Evolutionary conservation across 164 flowering plant species (phyloP), one percentile per base, ranked within the genome.

Genomic region (Santalum album): DNA sequence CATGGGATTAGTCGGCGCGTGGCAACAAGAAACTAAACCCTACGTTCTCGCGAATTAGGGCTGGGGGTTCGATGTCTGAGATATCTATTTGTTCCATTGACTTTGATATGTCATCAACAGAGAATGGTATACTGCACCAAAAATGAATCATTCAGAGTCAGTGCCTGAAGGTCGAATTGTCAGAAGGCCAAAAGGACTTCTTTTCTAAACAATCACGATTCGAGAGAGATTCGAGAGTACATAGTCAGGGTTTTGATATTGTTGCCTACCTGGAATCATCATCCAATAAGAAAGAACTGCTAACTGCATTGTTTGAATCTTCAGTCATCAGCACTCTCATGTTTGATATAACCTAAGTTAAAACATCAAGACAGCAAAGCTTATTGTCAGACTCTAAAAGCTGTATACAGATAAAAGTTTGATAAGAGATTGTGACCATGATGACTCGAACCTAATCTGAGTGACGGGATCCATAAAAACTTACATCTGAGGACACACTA

Each of bases 121-220:
- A 86, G 63, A 91, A 91, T 5, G 96, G 96, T 63, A 91, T 88
- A 80, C 98, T 91, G 95, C 80, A n/a, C n/a, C n/a, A 73, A 18
- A 15, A 60, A 18, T 3, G 59, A 61, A 25, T 29, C 23, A 22
- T 45, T 20, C 25, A 22, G 2, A 9, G 20, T 42, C 20, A 42
- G 20, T n/a, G n/a, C 20, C 7, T 2, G 17, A 9, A 16, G 17
- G n/a, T n/a, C n/a, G n/a, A n/a, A n/a, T n/a, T n/a, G n/a, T n/a
- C n/a, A n/a, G n/a, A n/a, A n/a, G n/a, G n/a, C n/a, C n/a, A n/a
- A n/a, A n/a, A n/a, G n/a, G n/a, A n/a, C n/a, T n/a, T n/a, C n/a
- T n/a, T n/a, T n/a, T n/a, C n/a, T n/a, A n/a, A n/a, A n/a, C n/a
- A n/a, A n/a, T n/a, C n/a, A n/a, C n/a, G n/a, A n/a, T n/a, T n/a